phyloP scores from a whole-genome alignment of 2,329 filamentous ascomycete species.

The Phoma herbarum region DNA sequence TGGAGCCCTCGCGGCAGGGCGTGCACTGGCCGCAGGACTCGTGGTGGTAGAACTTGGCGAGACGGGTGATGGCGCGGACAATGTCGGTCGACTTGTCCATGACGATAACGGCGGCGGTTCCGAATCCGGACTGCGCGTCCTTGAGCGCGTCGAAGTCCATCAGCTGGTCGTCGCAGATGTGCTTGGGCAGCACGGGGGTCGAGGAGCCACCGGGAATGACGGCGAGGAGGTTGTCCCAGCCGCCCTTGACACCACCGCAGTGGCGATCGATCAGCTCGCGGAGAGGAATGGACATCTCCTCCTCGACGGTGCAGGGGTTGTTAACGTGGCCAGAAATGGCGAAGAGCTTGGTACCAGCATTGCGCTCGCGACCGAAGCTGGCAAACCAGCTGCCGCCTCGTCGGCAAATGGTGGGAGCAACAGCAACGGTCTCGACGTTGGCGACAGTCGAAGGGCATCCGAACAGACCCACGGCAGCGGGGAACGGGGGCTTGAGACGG shows the following conservation, averaged over 20 bases:
- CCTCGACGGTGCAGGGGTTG: slow-evolving; percentile 96
- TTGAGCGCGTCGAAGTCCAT: slow-evolving; percentile 99
- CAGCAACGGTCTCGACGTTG: slow-evolving; percentile 96
- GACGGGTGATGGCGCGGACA: slow-evolving; percentile 88
- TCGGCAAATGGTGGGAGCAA: slow-evolving; percentile 93
- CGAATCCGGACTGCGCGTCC: slow-evolving; percentile 95
- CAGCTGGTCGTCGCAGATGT: slow-evolving; percentile 89
- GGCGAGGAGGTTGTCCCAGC: slow-evolving; percentile 97
- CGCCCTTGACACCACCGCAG: slow-evolving; percentile 94
- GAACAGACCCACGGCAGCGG: slow-evolving; percentile 95
- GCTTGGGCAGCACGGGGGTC: slow-evolving; percentile 92
- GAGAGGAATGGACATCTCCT: slow-evolving; percentile 98
- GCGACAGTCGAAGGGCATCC: slow-evolving; percentile 97
- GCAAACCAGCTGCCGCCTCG: slow-evolving; percentile 94
- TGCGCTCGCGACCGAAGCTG: slow-evolving; percentile 91
- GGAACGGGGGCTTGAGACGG: slow-evolving; percentile 97
- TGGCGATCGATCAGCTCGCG: slow-evolving; percentile 97
- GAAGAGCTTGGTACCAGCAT: slow-evolving; percentile 96
- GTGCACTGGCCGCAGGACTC: slow-evolving; percentile 99
- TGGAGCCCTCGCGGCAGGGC: slow-evolving; percentile 97
- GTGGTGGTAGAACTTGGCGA: slow-evolving; percentile 97
- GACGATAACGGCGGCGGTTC: slow-evolving; percentile 96
- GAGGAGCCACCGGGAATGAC: slow-evolving; percentile 97
- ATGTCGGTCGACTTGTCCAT: slow-evolving; percentile 99
- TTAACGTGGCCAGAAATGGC: slow-evolving; percentile 99